Percentiles rank a stretch among this genome's conserved stretches.
Evolutionary conservation across 148 eudicot species (phyloP).

Genomic region (Rhododendron molle): DNA sequence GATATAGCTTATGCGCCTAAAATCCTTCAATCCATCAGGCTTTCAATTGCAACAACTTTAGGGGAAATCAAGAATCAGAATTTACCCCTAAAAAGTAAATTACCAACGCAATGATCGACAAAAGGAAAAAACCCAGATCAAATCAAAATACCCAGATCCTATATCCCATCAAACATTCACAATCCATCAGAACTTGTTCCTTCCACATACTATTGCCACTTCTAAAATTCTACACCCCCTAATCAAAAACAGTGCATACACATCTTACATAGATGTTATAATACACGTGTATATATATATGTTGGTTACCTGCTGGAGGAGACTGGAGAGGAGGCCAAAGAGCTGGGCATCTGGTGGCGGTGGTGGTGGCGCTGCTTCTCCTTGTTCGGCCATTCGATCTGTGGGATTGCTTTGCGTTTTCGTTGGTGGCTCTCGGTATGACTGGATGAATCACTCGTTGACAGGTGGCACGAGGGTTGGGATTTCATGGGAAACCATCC

Average conservation of each 20-base stretch:
- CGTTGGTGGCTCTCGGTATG: background rate
- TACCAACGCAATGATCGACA: background rate
- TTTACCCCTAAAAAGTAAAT: background rate
- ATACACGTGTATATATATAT: background rate
- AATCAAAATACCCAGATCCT: background rate
- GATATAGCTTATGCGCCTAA: background rate
- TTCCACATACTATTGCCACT: background rate
- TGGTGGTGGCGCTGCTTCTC: slow-evolving; percentile 8
- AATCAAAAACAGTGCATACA: background rate
- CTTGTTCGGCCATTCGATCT: slow-evolving; percentile 24
- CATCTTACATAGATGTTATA: background rate
- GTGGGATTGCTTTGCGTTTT: background rate
- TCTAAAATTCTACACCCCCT: background rate
- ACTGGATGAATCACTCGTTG: background rate
- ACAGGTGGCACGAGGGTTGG: background rate
- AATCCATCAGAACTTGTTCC: background rate
- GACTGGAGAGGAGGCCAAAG: slow-evolving; percentile 65
- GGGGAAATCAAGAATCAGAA: background rate
- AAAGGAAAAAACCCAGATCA: slow-evolving; percentile 8
- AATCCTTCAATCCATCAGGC: background rate
- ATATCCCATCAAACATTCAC: background rate
- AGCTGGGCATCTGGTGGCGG: slow-evolving; percentile 44
- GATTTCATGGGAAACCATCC: background rate
- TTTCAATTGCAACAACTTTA: background rate
- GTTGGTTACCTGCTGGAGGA: slow-evolving; percentile 53